Evolutionary conservation across 768 basidiomycete genomes (phyloP), one percentile per base, ranked within the genome.

Genomic region (Tricholoma matsutake): DNA sequence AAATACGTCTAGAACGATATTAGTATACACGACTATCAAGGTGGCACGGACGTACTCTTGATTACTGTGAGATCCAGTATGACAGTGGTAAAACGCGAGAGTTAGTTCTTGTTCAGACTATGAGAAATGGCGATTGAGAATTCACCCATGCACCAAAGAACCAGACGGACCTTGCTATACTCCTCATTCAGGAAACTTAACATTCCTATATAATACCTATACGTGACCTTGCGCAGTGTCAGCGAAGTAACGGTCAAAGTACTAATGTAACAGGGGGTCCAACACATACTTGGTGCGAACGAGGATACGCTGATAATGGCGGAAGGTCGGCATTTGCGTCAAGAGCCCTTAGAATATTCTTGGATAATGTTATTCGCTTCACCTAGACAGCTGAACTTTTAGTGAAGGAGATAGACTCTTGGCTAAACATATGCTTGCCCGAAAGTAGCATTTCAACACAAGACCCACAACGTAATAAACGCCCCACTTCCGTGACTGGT

Each of bases 151-250:
- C 60, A 51, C 59, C 45, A n/a, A 41, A 29, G 11, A 56, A 49
- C 11, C 57, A n/a, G 37, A 64, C 72, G 32, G 53, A 89, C 93
- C 78, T 94, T 94, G 39, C 78, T 80, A 69, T 93, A 96, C 54
- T 96, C 91, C 71, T 98, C 97, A 68, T 92, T 92, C 62, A 98
- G 74, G 76, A 98, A 98, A 69, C 86, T 89, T 62, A 98, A 81
- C 87, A 98, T 92, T 63, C 96, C 97, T 53, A 97, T 75, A 71
- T 98, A 98, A 79, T 96, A 99, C 62, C 87, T 82, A 75, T 91
- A 97, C 22, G 96, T 96, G 55, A 97, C 94, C 91, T 94, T 76
- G 45, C 61, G 61, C 64, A 61, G 60, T 53, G 45, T 69, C 52
- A 70, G 67, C 22, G 28, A 53, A 34, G 6, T 16, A 31, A 56